Conservation (phyloP, 495 filamentous ascomycete genomes). For the Margaritispora aquatica region DNA sequence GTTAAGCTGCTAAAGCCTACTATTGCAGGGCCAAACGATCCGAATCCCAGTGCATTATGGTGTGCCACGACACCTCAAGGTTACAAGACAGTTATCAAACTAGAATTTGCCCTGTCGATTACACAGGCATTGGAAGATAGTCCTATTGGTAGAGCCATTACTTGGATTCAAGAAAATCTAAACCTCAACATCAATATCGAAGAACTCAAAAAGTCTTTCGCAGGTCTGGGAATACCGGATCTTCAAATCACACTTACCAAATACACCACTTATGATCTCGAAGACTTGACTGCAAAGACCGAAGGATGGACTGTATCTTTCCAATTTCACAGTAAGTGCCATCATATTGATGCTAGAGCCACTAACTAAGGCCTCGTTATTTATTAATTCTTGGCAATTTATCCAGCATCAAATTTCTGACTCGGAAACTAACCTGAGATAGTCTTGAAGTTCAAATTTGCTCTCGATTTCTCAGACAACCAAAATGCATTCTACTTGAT, state of each 20-base stretch:
- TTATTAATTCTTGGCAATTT: too few species aligned
- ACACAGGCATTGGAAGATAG: not conserved
- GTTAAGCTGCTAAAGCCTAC: not conserved
- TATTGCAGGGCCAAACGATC: not conserved
- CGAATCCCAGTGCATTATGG: not conserved
- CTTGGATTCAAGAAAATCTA: not conserved
- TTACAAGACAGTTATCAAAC: not conserved
- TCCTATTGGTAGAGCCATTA: not conserved
- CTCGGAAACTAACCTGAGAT: not conserved
- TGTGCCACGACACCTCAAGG: not conserved
- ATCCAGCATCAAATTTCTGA: too few species aligned
- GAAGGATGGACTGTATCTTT: not conserved
- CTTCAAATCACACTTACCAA: not conserved
- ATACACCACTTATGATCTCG: not conserved
- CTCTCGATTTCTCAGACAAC: not conserved
- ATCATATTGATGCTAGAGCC: too few species aligned
- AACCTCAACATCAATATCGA: not conserved
- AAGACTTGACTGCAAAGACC: not conserved
- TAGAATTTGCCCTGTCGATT: not conserved
- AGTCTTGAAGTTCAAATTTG: not conserved
- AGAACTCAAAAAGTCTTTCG: not conserved
- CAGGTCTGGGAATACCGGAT: not conserved
- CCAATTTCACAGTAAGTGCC: not conserved
- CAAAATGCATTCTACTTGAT: not conserved
- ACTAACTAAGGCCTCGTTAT: too few species aligned